A percentile compares a stretch with the other conserved stretches of the same genome.
Evolutionary conservation across 257 asterid genomes (phyloP).

Genomic region (Handroanthus guayacan): DNA sequence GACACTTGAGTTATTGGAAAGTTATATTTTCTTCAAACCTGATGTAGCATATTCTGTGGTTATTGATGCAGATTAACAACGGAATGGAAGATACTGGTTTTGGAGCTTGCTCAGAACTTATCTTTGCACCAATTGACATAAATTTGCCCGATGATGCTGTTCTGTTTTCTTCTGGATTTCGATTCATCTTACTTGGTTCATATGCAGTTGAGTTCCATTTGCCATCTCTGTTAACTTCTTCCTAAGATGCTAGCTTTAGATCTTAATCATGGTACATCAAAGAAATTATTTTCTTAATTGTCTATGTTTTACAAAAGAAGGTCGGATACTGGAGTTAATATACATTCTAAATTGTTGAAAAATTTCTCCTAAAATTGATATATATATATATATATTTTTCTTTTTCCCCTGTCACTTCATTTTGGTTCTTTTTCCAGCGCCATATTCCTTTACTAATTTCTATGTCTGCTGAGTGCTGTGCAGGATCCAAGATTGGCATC

Average conservation of each 20-base stretch:
- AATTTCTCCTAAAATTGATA: conserved; percentile 14
- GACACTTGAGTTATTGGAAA: conserved; percentile 7
- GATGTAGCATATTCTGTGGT: conserved; percentile 10
- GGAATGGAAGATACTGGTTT: conserved; percentile 51
- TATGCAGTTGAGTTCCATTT: conserved; percentile 42
- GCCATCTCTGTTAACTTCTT: not conserved
- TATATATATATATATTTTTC: not conserved
- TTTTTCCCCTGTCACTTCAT: not conserved
- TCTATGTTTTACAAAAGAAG: not conserved
- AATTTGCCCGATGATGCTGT: conserved; percentile 38
- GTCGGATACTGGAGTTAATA: not conserved
- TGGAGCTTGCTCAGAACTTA: conserved; percentile 57
- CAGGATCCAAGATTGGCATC: not conserved
- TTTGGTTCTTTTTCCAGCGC: not conserved
- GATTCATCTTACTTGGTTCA: conserved; percentile 46
- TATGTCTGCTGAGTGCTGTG: conserved; percentile 17
- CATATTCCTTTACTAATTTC: not conserved
- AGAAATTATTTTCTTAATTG: not conserved
- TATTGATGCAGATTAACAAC: conserved; percentile 47
- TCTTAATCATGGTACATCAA: not conserved
- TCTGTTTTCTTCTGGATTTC: conserved; percentile 56
- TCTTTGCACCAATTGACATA: conserved; percentile 52
- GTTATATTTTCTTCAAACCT: not conserved
- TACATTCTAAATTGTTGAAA: not conserved
- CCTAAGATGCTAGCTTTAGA: conserved; percentile 21